A percentile compares a stretch with the other conserved stretches of the same genome.
Evolutionary conservation across 1,284 basidiomycete species (phyloP).

Genomic region (Vanrija sp.): DNA sequence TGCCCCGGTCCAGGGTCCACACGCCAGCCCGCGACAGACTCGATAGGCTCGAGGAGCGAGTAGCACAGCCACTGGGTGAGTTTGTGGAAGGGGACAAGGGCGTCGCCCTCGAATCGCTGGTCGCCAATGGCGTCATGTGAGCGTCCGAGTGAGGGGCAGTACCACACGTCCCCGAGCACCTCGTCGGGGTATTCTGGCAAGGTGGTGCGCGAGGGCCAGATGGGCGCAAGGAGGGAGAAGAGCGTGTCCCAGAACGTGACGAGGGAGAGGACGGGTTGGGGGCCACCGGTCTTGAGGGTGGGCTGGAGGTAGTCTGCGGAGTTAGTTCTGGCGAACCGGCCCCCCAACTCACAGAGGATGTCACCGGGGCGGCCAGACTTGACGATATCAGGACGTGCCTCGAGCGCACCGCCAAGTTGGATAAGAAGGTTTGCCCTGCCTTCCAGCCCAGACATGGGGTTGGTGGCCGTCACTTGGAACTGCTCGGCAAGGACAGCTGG

Average conservation of each 20-base stretch:
- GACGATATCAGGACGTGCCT: slow-evolving; percentile 62
- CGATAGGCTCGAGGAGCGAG: slow-evolving; percentile 76
- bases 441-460: slow-evolving; percentile 87
- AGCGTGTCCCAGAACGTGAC: slow-evolving; percentile 74
- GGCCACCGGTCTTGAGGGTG: slow-evolving; percentile 6
- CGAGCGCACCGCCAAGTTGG: slow-evolving; percentile 68
- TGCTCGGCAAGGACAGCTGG: slow-evolving; percentile 61
- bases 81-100: slow-evolving; percentile 91
- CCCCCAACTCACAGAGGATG: slow-evolving; percentile 60
- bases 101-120: slow-evolving; percentile 55
- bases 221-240: slow-evolving; percentile 74
- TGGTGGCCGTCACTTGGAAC: slow-evolving; percentile 72
- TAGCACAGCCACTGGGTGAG: slow-evolving; percentile 90
- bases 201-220: slow-evolving; percentile 79
- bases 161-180: slow-evolving; percentile 86
- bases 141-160: slow-evolving; percentile 59
- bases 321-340: background rate
- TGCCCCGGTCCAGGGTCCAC: slow-evolving; percentile 59
- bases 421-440: slow-evolving; percentile 74
- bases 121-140: slow-evolving; percentile 18
- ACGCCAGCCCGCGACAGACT: slow-evolving; percentile 70
- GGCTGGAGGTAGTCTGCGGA: slow-evolving; percentile 24
- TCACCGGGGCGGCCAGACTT: slow-evolving; percentile 69
- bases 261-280: slow-evolving; percentile 53
- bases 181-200: slow-evolving; percentile 56